These are phyloP conservation scores for Thamnidium elegans DNA, from an alignment of 192 early-diverging fungal species.

Conservation along the genomic window DNA sequence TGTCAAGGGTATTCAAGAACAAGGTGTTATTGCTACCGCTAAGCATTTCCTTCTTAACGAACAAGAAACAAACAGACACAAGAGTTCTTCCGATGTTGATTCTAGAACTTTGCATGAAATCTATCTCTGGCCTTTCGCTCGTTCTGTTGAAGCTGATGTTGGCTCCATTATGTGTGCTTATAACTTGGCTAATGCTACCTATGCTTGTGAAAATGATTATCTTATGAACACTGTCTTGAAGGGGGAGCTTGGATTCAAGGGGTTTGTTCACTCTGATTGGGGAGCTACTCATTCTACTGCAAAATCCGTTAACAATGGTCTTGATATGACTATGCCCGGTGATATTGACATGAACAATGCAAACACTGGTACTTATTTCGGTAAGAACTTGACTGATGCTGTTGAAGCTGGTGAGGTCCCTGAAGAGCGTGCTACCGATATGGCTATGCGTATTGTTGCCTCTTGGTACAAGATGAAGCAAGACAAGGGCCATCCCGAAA, in stretches of 20 bases:
- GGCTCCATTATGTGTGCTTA: conserved; percentile 62
- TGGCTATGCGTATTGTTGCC: conserved; percentile 20
- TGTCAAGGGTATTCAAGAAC: conserved; percentile 19
- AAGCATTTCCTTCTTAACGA: conserved; percentile 28
- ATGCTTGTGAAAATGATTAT: conserved; percentile 51
- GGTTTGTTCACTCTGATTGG: conserved; percentile 51
- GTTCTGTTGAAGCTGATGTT: conserved; percentile 49
- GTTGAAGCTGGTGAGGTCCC: conserved; percentile 6
- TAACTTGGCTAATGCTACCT: conserved; percentile 56
- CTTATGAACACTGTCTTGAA: conserved; percentile 46
- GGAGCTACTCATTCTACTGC: conserved; percentile 35
- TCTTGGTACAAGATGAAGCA: conserved; percentile 14
- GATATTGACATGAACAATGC: conserved; percentile 6
- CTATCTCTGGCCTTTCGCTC: conserved; percentile 59
- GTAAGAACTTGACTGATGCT: conserved; percentile 14
- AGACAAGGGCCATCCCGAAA: conserved; percentile 1
- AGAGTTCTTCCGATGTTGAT: conserved; percentile 45
- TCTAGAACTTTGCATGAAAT: conserved; percentile 57
- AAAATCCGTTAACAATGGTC: conserved; percentile 31
- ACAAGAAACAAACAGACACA: conserved; percentile 20
- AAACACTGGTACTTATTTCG: conserved; percentile 5
- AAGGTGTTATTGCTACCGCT: conserved; percentile 21
- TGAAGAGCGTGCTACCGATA: conserved; percentile 8
- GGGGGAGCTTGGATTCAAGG: conserved; percentile 49
- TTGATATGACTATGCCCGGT: conserved; percentile 66